Base-by-base conservation (phyloP, 2,329 filamentous ascomycete species). In the Aspergillus ruber region DNA sequence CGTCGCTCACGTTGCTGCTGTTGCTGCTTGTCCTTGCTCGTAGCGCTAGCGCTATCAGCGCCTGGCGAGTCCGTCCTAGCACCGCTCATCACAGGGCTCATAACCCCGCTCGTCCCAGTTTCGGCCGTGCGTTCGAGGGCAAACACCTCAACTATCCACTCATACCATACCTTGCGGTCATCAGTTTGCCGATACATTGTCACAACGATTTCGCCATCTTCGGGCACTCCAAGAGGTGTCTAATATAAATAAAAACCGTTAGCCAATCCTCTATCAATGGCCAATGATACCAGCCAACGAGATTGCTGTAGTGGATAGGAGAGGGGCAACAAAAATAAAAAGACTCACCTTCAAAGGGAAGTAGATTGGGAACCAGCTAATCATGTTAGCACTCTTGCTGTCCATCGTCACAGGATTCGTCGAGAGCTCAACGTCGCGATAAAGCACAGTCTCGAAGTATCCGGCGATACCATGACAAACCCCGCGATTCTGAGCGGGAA, bases 311-410 rank as follows among this genome's bases (percentile, higher is more conserved):
- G 25, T 29, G 25, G 25, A 29, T 29, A 42, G 41, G 42, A 7
- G 43, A 8, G 8, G 18, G 42, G 43, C 47, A 39, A 36, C 20
- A 21, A 18, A 20, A 20, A 20, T 3, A 44, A 65, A 25, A 25
- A 21, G 33, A 17, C 80, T 62, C 74, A 90, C 90, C 82, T 93
- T 95, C 12, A 98, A 73, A 0, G 94, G 93, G 64, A 98, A 98
- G 73, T 91, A 96, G 25, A 98, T 97, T 1, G 93, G 93, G 66
- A 98, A 98, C 93, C 93, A 98, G 47, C 88, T 95, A 54, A 96
- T 95, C 94, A 98, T 98, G 60, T 94, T 90, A 63, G 86, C 86
- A 75, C 90, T 95, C 80, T 97, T 97, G 48, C 75, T 74, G 47
- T 93, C 88, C 71, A 98, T 97, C 25, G 85, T 88, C 54, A 95